These are phyloP conservation scores for Neospermospora avenae DNA, from an alignment of 2,329 filamentous ascomycete species.

Conservation along the genomic window DNA sequence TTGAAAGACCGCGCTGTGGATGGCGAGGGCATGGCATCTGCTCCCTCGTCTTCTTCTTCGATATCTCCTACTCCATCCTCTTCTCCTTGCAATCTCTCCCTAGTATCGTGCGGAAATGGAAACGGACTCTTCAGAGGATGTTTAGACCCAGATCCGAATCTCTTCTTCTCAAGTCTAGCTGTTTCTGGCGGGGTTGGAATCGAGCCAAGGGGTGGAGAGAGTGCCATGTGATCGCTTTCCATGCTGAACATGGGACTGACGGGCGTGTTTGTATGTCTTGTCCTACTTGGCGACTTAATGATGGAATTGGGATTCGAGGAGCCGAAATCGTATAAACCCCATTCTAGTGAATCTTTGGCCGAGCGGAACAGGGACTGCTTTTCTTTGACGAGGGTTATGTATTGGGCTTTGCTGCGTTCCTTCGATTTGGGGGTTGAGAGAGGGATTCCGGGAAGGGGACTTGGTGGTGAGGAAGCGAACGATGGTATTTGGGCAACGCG, in stretches of 20 bases:
- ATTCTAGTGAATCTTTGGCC: not conserved
- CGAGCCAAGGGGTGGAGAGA: slow-evolving; percentile 4
- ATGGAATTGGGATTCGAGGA: not conserved
- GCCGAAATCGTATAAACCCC: not conserved
- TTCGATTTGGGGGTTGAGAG: not conserved
- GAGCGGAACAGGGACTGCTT: not conserved
- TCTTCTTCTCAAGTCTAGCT: not conserved
- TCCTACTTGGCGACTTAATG: not conserved
- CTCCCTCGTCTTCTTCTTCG: not conserved
- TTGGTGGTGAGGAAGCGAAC: not conserved
- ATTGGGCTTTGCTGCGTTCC: not conserved
- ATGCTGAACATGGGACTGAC: slow-evolving; percentile 11
- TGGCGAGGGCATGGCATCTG: not conserved
- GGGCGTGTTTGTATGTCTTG: not conserved
- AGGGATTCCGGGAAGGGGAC: too few relatives aligned
- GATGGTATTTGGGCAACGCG: not conserved
- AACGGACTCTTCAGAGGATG: slow-evolving; percentile 24
- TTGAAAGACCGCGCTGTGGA: slow-evolving; percentile 1
- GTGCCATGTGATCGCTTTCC: slow-evolving; percentile 7
- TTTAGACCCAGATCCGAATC: slow-evolving; percentile 15
- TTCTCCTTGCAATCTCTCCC: not conserved
- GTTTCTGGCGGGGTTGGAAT: not conserved
- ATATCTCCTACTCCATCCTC: not conserved
- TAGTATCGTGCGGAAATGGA: slow-evolving; percentile 12
- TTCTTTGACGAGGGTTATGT: not conserved